A percentile compares a stretch with the other conserved stretches of the same genome.
These are phyloP conservation scores for Fistulina hepatica DNA, from an alignment of 1,284 basidiomycete species.

Conservation along the genomic window DNA sequence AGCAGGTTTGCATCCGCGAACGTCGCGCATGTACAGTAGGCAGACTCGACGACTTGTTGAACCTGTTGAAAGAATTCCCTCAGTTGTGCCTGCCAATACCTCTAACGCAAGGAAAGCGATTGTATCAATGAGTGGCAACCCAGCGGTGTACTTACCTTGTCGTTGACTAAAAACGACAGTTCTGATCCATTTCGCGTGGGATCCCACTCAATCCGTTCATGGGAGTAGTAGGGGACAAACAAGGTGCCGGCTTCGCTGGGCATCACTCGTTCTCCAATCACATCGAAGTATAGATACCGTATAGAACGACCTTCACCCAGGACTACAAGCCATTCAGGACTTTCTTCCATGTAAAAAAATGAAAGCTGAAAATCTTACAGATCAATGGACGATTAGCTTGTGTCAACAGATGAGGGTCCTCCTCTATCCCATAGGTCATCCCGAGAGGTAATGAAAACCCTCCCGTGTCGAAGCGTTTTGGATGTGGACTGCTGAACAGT, in stretches of 20 bases:
- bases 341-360: too few relatives aligned
- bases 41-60: conserved; percentile 67
- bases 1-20: conserved; percentile 66
- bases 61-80: conserved; percentile 36
- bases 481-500: conserved; percentile 81
- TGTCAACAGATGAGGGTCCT: conserved; percentile 55
- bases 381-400: conserved; percentile 53
- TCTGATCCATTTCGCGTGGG: conserved; percentile 30
- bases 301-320: conserved; percentile 36
- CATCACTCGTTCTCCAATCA: conserved; percentile 48
- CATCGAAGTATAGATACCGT: conserved; percentile 43
- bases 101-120: conserved; percentile 5
- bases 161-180: conserved; percentile 51
- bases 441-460: conserved; percentile 64
- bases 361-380: conserved; percentile 14
- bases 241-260: conserved; percentile 53
- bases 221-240: conserved; percentile 46
- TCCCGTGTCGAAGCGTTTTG: conserved; percentile 52
- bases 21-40: conserved; percentile 60
- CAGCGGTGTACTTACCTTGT: conserved; percentile 47
- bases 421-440: conserved; percentile 66
- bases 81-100: conserved; percentile 2
- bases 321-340: conserved; percentile 29
- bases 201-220: conserved; percentile 66
- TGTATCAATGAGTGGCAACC: too few relatives aligned